Evolutionary conservation across 1,284 basidiomycete species (phyloP).

Genomic region (Mrakiaceae sp.): DNA sequence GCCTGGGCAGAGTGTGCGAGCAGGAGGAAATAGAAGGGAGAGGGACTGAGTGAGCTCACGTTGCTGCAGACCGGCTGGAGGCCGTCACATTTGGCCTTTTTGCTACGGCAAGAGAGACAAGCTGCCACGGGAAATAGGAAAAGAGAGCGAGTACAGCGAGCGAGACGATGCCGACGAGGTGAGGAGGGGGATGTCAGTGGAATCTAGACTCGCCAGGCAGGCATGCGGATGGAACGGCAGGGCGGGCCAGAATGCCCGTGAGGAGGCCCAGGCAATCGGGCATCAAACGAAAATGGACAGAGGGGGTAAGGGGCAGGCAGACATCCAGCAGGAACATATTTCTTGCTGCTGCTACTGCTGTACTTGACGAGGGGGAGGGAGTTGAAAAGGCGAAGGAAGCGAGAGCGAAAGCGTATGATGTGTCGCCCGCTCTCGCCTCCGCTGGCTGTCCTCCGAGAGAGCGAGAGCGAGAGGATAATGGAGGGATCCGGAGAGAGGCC

Average conservation of each 20-base stretch:
- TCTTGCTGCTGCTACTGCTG: too few relatives aligned
- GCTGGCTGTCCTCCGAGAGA: neutral
- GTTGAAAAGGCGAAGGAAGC: too few relatives aligned
- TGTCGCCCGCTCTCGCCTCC: neutral
- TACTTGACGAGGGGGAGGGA: too few relatives aligned
- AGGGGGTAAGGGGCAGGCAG: too few relatives aligned
- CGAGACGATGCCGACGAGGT: neutral
- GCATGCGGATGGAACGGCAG: neutral
- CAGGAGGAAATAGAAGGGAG: neutral
- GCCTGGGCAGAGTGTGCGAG: neutral
- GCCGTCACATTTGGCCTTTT: slow-evolving; percentile 36
- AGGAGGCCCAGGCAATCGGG: neutral
- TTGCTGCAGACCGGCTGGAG: slow-evolving; percentile 32
- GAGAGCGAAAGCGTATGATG: neutral
- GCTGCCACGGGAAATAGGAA: slow-evolving; percentile 21
- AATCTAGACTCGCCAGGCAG: neutral
- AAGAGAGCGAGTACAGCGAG: too few relatives aligned
- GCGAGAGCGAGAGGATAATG: neutral
- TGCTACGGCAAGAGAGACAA: slow-evolving; percentile 33
- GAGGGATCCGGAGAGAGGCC: neutral
- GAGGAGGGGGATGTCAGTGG: neutral
- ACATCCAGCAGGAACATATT: too few relatives aligned
- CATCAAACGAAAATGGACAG: too few relatives aligned
- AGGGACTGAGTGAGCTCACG: slow-evolving; percentile 22
- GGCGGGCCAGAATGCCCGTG: neutral